Conservation (phyloP, 305 asterid genomes). For the Rubia tinctorum region DNA sequence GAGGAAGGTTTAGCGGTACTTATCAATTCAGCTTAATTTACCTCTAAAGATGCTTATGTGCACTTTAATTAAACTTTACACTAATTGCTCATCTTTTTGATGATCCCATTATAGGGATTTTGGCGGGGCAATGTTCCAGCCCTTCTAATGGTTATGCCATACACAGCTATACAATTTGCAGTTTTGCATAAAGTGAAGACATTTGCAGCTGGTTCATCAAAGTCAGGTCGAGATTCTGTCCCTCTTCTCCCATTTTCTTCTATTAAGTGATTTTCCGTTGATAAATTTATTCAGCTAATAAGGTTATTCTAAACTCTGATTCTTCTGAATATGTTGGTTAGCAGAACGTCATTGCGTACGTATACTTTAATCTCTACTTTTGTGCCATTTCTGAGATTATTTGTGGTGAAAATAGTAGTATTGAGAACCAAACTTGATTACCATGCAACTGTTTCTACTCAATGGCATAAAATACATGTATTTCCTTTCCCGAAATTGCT, state of each 20-base stretch:
- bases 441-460: neutral
- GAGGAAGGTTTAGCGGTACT: conserved; percentile 90
- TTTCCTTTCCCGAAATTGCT: neutral
- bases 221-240: conserved; percentile 51
- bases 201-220: conserved; percentile 80
- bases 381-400: neutral
- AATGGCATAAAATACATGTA: neutral
- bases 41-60: conserved; percentile 1
- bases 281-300: no score
- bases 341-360: no score
- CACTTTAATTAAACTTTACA: neutral
- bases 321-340: no score
- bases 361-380: no score
- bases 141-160: conserved; percentile 94
- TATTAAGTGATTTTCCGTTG: no score
- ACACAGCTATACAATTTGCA: conserved; percentile 87
- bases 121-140: conserved; percentile 99
- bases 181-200: conserved; percentile 80
- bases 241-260: neutral
- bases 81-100: neutral
- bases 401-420: neutral
- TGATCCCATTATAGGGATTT: conserved; percentile 54
- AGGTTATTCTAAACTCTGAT: no score
- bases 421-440: neutral
- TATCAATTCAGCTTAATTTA: conserved; percentile 1